Percentiles rank a stretch among this genome's conserved stretches.
Evolutionary conservation across 1,284 basidiomycete genomes (phyloP).

Genomic region (Apiotrichum gracile): DNA sequence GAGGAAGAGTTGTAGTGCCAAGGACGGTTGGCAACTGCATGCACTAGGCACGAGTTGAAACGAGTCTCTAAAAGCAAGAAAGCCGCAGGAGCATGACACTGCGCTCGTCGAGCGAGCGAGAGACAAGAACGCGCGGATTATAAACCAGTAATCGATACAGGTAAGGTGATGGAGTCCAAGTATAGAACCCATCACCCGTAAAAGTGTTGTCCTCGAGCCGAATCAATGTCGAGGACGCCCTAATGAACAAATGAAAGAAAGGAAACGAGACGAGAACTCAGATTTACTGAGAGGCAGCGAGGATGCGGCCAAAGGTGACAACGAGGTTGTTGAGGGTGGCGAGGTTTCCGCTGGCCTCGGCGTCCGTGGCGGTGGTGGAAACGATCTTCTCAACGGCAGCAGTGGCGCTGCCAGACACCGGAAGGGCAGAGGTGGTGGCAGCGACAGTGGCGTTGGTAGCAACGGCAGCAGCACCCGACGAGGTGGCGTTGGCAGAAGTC

Average conservation of each 20-base stretch:
- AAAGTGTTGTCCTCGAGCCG: background rate
- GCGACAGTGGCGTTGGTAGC: background rate
- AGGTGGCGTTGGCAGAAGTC: background rate
- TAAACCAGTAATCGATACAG: constrained; percentile 9
- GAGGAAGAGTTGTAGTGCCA: no score
- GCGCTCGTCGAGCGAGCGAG: background rate
- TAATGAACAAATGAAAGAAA: background rate
- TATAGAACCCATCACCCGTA: no score
- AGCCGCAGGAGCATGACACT: no score
- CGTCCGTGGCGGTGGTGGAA: background rate
- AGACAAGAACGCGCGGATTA: constrained; percentile 1
- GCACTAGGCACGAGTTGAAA: background rate
- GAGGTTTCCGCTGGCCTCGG: constrained; percentile 22
- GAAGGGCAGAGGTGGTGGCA: constrained; percentile 2
- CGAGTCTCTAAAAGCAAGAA: background rate
- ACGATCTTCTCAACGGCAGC: constrained; percentile 4
- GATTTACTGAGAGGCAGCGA: constrained; percentile 26
- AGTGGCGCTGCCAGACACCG: background rate
- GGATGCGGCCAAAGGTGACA: constrained; percentile 32
- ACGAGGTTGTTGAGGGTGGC: constrained; percentile 34
- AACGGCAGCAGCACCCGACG: background rate
- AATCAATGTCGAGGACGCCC: background rate
- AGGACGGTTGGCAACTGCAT: background rate
- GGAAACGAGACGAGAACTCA: background rate
- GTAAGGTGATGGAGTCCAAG: no score